phyloP scores from a whole-genome alignment of 108 stramenopile genomes.

The Poteriospumella lacustris region DNA sequence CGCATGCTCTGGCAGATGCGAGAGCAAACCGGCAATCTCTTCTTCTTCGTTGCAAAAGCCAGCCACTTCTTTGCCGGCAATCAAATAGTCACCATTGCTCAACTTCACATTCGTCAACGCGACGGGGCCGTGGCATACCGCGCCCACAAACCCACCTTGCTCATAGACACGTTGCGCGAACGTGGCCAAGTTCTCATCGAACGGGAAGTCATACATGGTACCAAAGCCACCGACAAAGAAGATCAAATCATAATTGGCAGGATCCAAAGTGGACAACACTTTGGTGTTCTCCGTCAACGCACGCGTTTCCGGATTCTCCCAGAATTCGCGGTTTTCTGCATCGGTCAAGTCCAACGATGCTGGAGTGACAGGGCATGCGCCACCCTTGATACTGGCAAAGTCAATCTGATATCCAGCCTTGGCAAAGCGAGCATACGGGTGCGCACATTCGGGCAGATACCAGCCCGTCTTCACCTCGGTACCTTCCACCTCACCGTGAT shows the following conservation, averaged over 20 bases:
- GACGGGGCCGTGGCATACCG: conserved; percentile 47
- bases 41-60: conserved; percentile 47
- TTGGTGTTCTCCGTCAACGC: conserved; percentile 31
- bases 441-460: conserved; percentile 45
- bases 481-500: conserved; percentile 34
- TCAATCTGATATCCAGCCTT: conserved; percentile 38
- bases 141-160: conserved; percentile 38
- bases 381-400: conserved; percentile 34
- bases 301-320: conserved; percentile 31
- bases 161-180: conserved; percentile 30
- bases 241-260: conserved; percentile 37
- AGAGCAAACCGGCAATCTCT: conserved; percentile 11
- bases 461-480: conserved; percentile 35
- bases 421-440: conserved; percentile 38
- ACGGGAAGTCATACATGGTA: conserved; percentile 45
- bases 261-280: conserved; percentile 28
- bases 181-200: conserved; percentile 33
- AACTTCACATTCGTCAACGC: conserved; percentile 41
- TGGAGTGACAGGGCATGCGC: conserved; percentile 30
- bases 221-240: conserved; percentile 47
- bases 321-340: conserved; percentile 37
- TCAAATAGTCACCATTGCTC: conserved; percentile 35
- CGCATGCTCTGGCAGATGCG: not conserved
- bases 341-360: conserved; percentile 23
- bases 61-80: conserved; percentile 38